Evolutionary conservation across 176 grass and related monocot genomes (phyloP).

Genomic region (Paspalum notatum): DNA sequence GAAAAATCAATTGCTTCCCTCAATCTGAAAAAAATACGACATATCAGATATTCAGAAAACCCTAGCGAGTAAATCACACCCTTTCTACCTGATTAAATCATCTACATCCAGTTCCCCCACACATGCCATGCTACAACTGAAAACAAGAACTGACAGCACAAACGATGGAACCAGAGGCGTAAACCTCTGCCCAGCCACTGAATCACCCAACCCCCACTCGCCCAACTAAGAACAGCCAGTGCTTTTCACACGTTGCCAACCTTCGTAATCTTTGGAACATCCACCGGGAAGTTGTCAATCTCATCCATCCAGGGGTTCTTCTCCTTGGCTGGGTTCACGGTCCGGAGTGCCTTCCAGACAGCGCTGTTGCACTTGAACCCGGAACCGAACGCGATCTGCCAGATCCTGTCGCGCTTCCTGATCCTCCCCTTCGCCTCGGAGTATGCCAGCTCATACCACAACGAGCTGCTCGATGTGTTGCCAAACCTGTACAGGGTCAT

Average conservation of each 20-base stretch:
- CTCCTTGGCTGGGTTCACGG: slow-evolving; percentile 64
- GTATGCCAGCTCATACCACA: slow-evolving; percentile 98
- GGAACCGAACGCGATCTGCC: slow-evolving; percentile 97
- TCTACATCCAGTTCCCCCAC: slow-evolving; percentile 9
- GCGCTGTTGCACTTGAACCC: slow-evolving; percentile 99
- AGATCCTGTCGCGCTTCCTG: slow-evolving; percentile 72
- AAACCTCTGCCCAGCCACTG: slow-evolving; percentile 29
- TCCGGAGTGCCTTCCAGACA: slow-evolving; percentile 77
- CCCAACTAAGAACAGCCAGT: slow-evolving; percentile 13
- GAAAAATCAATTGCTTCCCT: slow-evolving; percentile 19
- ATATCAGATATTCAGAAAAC: slow-evolving; percentile 15
- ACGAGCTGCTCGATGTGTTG: slow-evolving; percentile 91
- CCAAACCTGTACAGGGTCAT: slow-evolving; percentile 93
- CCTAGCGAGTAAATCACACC: slow-evolving; percentile 27
- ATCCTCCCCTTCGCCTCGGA: slow-evolving; percentile 83
- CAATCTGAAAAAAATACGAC: slow-evolving; percentile 37
- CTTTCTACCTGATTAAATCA: slow-evolving; percentile 41
- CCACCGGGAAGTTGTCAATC: slow-evolving; percentile 79
- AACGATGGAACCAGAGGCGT: slow-evolving; percentile 27
- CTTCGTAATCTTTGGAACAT: slow-evolving; percentile 71
- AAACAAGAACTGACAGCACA: slow-evolving; percentile 35
- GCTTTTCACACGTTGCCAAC: slow-evolving; percentile 39
- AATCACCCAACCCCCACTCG: slow-evolving; percentile 4
- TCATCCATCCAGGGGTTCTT: slow-evolving; percentile 94
- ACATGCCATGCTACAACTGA: slow-evolving; percentile 32